These are phyloP conservation scores for Starmerella bombicola DNA, from an alignment of 805 yeast species.

Conservation along the genomic window DNA sequence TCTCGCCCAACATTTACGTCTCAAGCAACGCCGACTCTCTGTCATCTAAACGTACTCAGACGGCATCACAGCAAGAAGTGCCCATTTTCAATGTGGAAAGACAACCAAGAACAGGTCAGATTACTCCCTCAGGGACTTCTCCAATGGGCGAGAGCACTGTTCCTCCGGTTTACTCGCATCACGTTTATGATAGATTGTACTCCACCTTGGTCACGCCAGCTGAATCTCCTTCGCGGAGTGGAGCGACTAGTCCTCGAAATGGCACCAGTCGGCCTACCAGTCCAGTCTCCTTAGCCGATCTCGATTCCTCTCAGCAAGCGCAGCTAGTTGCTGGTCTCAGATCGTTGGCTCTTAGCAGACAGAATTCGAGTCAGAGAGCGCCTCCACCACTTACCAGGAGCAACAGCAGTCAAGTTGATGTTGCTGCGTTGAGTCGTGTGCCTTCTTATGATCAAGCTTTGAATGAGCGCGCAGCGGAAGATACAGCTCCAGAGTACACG, in stretches of 20 bases:
- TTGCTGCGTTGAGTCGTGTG: slow-evolving; percentile 46
- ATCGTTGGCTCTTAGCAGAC: slow-evolving; percentile 29
- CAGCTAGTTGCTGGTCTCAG: slow-evolving; percentile 32
- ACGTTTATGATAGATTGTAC: slow-evolving; percentile 71
- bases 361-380: slow-evolving; percentile 24
- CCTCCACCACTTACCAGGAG: slow-evolving; percentile 35
- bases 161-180: slow-evolving; percentile 76
- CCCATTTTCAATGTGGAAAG: slow-evolving; percentile 17
- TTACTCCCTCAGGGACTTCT: slow-evolving; percentile 1
- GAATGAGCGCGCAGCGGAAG: slow-evolving; percentile 35
- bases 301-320: slow-evolving; percentile 28
- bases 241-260: slow-evolving; percentile 26
- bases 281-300: slow-evolving; percentile 14
- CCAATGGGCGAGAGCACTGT: slow-evolving; percentile 34
- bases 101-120: slow-evolving; percentile 8
- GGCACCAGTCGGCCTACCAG: slow-evolving; percentile 7
- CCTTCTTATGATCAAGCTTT: slow-evolving; percentile 80
- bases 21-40: slow-evolving; percentile 13
- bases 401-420: slow-evolving; percentile 26
- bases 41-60: background rate
- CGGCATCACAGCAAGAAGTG: slow-evolving; percentile 3
- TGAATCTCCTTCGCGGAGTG: slow-evolving; percentile 31
- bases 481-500: slow-evolving; percentile 61
- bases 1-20: slow-evolving; percentile 71
- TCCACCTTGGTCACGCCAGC: slow-evolving; percentile 39